A percentile compares a stretch with the other conserved stretches of the same genome.
phyloP scores from a whole-genome alignment of 306 rosid species.

The Cucumis cinereus region DNA sequence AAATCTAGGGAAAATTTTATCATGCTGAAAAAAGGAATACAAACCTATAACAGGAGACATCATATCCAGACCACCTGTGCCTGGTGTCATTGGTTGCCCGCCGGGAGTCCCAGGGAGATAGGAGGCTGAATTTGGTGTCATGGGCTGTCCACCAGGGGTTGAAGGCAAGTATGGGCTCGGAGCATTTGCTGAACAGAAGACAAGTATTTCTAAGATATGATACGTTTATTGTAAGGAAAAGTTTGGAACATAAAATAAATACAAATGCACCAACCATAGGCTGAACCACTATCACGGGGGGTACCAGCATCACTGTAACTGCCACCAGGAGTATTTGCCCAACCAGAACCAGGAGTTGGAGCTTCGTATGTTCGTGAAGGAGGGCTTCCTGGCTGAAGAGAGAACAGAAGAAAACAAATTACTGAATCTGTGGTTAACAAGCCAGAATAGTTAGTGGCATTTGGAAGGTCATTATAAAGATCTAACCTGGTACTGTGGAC shows the following conservation, averaged over 20 bases:
- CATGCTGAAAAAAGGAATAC: background rate
- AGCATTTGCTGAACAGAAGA: slow-evolving; percentile 70
- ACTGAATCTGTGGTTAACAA: background rate
- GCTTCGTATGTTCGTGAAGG: slow-evolving; percentile 89
- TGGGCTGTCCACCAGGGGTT: slow-evolving; percentile 98
- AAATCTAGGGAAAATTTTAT: background rate
- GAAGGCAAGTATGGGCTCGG: slow-evolving; percentile 99
- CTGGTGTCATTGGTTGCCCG: slow-evolving; percentile 99
- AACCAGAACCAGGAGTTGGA: slow-evolving; percentile 98
- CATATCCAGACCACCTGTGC: slow-evolving; percentile 88
- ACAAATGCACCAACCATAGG: slow-evolving; percentile 40
- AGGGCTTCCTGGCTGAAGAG: slow-evolving; percentile 84
- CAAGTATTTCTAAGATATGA: background rate
- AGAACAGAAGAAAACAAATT: background rate
- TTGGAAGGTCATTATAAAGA: background rate
- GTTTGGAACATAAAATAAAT: background rate
- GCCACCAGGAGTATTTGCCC: slow-evolving; percentile 93
- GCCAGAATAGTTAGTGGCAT: background rate
- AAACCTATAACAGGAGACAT: slow-evolving; percentile 94
- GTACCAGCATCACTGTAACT: slow-evolving; percentile 94
- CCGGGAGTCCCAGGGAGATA: slow-evolving; percentile 99
- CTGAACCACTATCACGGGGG: slow-evolving; percentile 56
- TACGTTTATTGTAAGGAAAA: background rate
- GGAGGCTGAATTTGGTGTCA: slow-evolving; percentile 93
- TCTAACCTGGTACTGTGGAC: slow-evolving; percentile 90